Evolutionary conservation across 2,329 filamentous ascomycete species (phyloP).

Genomic region (Didymella pinodella): DNA sequence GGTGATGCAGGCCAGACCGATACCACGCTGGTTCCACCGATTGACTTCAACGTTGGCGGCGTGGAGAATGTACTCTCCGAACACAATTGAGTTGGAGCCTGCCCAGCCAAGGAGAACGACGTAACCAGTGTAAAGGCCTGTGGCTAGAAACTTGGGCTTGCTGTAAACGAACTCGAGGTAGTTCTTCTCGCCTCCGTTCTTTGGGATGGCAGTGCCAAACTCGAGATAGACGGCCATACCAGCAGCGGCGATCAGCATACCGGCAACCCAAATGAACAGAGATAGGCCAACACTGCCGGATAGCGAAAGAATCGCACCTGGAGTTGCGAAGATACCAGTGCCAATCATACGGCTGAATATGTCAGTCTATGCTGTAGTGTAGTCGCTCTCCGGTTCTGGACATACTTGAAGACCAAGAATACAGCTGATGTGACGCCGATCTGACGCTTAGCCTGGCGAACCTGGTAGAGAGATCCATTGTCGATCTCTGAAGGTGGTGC

Average conservation of each 20-base stretch:
- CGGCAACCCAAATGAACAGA: conserved; percentile 69
- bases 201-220: conserved; percentile 70
- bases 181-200: conserved; percentile 71
- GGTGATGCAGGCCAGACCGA: conserved; percentile 73
- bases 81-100: conserved; percentile 72
- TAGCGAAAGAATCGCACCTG: conserved; percentile 64
- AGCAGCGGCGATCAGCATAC: conserved; percentile 67
- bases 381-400: background rate
- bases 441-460: conserved; percentile 41
- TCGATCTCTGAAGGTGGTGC: conserved; percentile 28
- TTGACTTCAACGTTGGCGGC: conserved; percentile 68
- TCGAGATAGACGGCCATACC: conserved; percentile 72
- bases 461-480: conserved; percentile 35
- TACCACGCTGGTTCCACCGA: conserved; percentile 71
- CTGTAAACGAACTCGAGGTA: conserved; percentile 72
- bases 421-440: conserved; percentile 39
- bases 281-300: conserved; percentile 69
- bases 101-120: conserved; percentile 70
- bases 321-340: conserved; percentile 72
- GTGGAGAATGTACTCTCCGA: conserved; percentile 74
- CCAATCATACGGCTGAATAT: conserved; percentile 64
- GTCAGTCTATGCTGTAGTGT: background rate
- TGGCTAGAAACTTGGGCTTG: conserved; percentile 67
- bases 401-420: conserved; percentile 62
- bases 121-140: conserved; percentile 67